Evolutionary conservation across 2,329 filamentous ascomycete species (phyloP).

Genomic region (Talaromyces sp.): DNA sequence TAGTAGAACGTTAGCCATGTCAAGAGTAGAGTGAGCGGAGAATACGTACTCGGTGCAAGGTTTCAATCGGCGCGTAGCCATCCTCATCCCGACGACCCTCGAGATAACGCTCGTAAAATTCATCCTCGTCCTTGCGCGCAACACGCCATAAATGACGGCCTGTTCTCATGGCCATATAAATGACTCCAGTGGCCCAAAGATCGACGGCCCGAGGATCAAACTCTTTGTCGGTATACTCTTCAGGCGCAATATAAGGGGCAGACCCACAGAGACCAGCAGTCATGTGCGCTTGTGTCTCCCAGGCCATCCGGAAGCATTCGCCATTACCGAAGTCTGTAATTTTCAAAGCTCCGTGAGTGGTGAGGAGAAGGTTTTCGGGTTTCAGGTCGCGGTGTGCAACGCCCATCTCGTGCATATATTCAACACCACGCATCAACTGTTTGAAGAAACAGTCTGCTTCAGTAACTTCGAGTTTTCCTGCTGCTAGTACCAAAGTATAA

Average conservation of each 20-base stretch:
- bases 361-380: slow-evolving; percentile 92
- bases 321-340: slow-evolving; percentile 99
- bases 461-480: slow-evolving; percentile 79
- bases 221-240: slow-evolving; percentile 92
- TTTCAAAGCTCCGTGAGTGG: slow-evolving; percentile 86
- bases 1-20: slow-evolving; percentile 38
- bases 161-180: slow-evolving; percentile 99
- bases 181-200: slow-evolving; percentile 96
- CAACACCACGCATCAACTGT: slow-evolving; percentile 97
- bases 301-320: slow-evolving; percentile 99
- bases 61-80: slow-evolving; percentile 95
- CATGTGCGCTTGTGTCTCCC: slow-evolving; percentile 98
- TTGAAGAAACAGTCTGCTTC: slow-evolving; percentile 99
- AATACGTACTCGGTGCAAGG: slow-evolving; percentile 78
- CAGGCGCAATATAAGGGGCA: slow-evolving; percentile 93
- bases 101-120: slow-evolving; percentile 93
- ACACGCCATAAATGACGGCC: slow-evolving; percentile 93
- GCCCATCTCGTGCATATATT: slow-evolving; percentile 99
- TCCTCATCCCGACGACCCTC: slow-evolving; percentile 90
- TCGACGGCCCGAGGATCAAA: slow-evolving; percentile 98
- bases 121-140: slow-evolving; percentile 95
- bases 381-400: slow-evolving; percentile 96
- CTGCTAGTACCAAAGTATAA: slow-evolving; percentile 87
- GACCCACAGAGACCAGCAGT: slow-evolving; percentile 94
- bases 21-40: neutral